phyloP scores from a whole-genome alignment of 495 filamentous ascomycete species.

The Amniculicola lignicola region DNA sequence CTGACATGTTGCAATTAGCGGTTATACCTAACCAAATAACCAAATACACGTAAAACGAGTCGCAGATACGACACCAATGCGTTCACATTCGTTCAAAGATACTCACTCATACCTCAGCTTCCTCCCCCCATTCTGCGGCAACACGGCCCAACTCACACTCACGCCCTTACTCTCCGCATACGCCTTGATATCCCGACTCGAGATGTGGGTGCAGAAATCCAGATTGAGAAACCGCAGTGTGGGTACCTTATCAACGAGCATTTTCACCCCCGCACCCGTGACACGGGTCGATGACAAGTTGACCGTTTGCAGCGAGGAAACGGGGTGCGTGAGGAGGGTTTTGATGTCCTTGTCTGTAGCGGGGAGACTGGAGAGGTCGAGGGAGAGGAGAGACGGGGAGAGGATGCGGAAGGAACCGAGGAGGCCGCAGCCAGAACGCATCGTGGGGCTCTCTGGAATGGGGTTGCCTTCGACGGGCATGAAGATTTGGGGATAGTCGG shows the following conservation, averaged over 20 bases:
- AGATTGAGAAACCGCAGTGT: slow-evolving; percentile 5
- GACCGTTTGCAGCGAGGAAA: slow-evolving; percentile 1
- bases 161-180: slow-evolving; percentile 22
- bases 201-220: slow-evolving; percentile 20
- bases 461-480: too few species aligned
- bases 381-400: neutral
- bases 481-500: too few species aligned
- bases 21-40: too few species aligned
- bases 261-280: slow-evolving; percentile 21
- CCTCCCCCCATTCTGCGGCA: too few species aligned
- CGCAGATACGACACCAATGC: too few species aligned
- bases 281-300: slow-evolving; percentile 18
- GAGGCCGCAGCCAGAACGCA: too few species aligned
- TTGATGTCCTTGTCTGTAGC: slow-evolving; percentile 15
- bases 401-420: neutral
- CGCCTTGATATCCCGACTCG: slow-evolving; percentile 4
- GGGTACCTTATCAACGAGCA: slow-evolving; percentile 15
- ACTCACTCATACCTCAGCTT: too few species aligned
- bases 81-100: too few species aligned
- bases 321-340: slow-evolving; percentile 1
- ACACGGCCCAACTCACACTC: slow-evolving; percentile 15
- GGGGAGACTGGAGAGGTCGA: neutral
- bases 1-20: too few species aligned
- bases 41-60: too few species aligned
- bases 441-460: too few species aligned